These are phyloP conservation scores for Suillus sp. DNA, from an alignment of 768 basidiomycete genomes.

Conservation along the genomic window DNA sequence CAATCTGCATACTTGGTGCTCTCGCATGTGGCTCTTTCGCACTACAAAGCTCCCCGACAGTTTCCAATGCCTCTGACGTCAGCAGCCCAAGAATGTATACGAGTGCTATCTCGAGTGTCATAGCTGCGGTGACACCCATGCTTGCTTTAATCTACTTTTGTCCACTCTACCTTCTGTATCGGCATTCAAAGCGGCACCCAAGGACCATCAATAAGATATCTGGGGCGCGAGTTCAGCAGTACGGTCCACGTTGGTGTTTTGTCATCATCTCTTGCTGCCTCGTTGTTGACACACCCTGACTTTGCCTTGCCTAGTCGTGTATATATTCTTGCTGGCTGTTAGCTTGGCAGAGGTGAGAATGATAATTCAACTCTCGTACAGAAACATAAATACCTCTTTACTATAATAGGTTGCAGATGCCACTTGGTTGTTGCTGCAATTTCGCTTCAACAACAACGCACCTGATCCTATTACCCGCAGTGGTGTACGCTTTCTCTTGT, in stretches of 20 bases:
- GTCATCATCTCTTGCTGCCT: slow-evolving; percentile 8
- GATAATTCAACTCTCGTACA: background rate
- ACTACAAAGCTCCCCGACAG: slow-evolving; percentile 23
- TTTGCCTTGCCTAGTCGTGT: slow-evolving; percentile 40
- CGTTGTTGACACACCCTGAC: slow-evolving; percentile 21
- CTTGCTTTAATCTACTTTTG: slow-evolving; percentile 50
- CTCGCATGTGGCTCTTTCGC: slow-evolving; percentile 36
- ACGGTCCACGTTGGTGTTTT: slow-evolving; percentile 49
- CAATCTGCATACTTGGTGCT: slow-evolving; percentile 36
- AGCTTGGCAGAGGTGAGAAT: slow-evolving; percentile 49
- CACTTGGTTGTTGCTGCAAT: slow-evolving; percentile 63
- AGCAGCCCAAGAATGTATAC: slow-evolving; percentile 35
- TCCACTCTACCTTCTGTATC: slow-evolving; percentile 51
- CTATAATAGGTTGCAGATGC: slow-evolving; percentile 48
- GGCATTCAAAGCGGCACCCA: slow-evolving; percentile 47
- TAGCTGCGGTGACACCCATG: slow-evolving; percentile 38
- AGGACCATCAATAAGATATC: slow-evolving; percentile 52
- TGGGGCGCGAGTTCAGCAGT: slow-evolving; percentile 48
- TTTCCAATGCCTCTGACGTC: slow-evolving; percentile 23
- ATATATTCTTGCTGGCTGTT: slow-evolving; percentile 50
- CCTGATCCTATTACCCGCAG: slow-evolving; percentile 47
- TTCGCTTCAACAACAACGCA: slow-evolving; percentile 51
- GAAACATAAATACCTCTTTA: slow-evolving; percentile 11
- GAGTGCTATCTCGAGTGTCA: slow-evolving; percentile 38
- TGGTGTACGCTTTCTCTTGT: slow-evolving; percentile 53